Evolutionary conservation across 108 stramenopile species (phyloP).

Genomic region (Fragilaria radians): DNA sequence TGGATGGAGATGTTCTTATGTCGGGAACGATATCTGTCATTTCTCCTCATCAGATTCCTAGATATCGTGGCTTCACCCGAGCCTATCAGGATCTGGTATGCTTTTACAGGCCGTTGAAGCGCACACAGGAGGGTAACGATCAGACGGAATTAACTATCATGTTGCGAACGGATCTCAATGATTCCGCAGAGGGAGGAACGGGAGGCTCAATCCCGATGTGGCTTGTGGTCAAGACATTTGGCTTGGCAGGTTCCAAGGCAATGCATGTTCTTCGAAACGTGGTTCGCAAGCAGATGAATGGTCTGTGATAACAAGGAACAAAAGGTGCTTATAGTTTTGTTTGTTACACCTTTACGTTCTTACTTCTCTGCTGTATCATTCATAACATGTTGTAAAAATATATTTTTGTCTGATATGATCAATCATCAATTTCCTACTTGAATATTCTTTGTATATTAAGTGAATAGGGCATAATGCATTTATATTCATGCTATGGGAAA

Average conservation of each 20-base stretch:
- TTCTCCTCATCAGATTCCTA: background rate
- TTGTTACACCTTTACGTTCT: too few species aligned
- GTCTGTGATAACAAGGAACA: too few species aligned
- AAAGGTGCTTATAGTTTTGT: too few species aligned
- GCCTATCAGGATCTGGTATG: background rate
- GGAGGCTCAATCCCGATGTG: background rate
- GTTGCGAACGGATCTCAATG: conserved; percentile 33
- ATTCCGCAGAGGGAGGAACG: conserved; percentile 18
- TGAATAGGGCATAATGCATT: too few species aligned
- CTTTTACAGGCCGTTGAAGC: background rate
- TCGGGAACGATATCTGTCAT: background rate
- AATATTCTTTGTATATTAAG: too few species aligned
- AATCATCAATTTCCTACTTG: too few species aligned
- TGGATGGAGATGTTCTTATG: background rate
- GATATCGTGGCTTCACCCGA: background rate
- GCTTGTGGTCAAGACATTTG: background rate
- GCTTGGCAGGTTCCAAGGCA: background rate
- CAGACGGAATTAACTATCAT: background rate
- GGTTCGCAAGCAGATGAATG: too few species aligned
- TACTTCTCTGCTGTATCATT: too few species aligned
- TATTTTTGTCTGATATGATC: too few species aligned
- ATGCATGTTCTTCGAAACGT: background rate
- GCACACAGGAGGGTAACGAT: background rate
- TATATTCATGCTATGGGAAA: too few species aligned
- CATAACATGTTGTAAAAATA: too few species aligned